Evolutionary conservation across 345 rosid species (phyloP).

Genomic region (Bretschneidera sinensis): DNA sequence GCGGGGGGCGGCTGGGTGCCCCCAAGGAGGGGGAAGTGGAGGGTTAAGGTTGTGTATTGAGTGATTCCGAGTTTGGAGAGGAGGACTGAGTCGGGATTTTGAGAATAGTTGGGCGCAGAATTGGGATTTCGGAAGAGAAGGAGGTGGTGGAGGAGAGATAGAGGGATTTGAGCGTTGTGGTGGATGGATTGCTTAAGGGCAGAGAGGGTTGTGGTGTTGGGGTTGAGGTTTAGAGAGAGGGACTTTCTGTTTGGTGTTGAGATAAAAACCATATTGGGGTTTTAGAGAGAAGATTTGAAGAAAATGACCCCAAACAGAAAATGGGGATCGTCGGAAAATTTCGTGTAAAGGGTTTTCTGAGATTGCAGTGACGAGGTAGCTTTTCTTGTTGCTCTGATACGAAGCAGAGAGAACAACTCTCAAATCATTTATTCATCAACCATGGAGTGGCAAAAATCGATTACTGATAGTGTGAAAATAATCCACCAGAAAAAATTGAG

Average conservation of each 20-base stretch:
- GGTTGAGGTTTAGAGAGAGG: slow-evolving; percentile 40
- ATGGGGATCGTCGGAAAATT: too few species aligned
- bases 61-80: slow-evolving; percentile 50
- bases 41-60: slow-evolving; percentile 43
- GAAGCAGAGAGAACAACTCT: too few species aligned
- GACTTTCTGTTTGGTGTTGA: slow-evolving; percentile 47
- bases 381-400: too few species aligned
- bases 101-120: slow-evolving; percentile 2
- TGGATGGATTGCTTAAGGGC: slow-evolving; percentile 45
- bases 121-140: slow-evolving; percentile 22
- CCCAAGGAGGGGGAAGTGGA: slow-evolving; percentile 52
- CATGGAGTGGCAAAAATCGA: too few species aligned
- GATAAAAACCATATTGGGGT: slow-evolving; percentile 66
- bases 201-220: slow-evolving; percentile 46
- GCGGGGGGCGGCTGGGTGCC: slow-evolving; percentile 48
- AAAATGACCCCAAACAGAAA: too few species aligned
- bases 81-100: slow-evolving; percentile 23
- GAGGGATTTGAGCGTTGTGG: slow-evolving; percentile 37
- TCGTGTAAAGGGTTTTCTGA: too few species aligned
- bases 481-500: too few species aligned
- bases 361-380: too few species aligned
- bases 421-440: too few species aligned
- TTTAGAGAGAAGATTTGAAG: too few species aligned
- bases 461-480: too few species aligned
- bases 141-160: slow-evolving; percentile 33